phyloP scores from a whole-genome alignment of 441 rosid species.

The Populus hybrid region DNA sequence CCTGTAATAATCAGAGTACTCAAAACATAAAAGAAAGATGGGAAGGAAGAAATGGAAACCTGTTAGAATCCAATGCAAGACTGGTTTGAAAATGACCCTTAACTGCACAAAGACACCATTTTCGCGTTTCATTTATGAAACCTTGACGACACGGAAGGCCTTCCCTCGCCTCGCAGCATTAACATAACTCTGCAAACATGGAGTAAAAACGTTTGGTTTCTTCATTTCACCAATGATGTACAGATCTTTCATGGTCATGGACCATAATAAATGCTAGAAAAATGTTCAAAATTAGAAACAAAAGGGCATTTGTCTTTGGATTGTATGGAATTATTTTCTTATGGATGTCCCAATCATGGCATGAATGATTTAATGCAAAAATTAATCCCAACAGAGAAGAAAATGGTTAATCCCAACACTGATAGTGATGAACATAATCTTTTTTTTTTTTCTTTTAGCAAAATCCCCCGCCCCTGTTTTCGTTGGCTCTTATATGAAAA shows the following conservation, averaged over 20 bases:
- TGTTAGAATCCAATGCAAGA: slow-evolving; percentile 40
- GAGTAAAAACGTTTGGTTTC: slow-evolving; percentile 6
- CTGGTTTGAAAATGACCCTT: slow-evolving; percentile 30
- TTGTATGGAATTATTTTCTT: too few relatives aligned
- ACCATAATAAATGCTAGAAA: slow-evolving; percentile 28
- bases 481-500: not conserved
- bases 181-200: not conserved
- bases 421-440: not conserved
- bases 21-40: not conserved
- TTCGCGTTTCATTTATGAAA: slow-evolving; percentile 11
- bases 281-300: slow-evolving; percentile 1
- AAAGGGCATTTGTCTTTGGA: slow-evolving; percentile 16
- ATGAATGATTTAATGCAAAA: not conserved
- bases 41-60: not conserved
- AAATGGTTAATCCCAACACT: too few relatives aligned
- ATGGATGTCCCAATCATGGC: not conserved
- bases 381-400: not conserved
- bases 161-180: not conserved
- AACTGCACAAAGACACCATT: slow-evolving; percentile 23
- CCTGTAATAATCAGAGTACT: slow-evolving; percentile 7
- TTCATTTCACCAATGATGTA: slow-evolving; percentile 22
- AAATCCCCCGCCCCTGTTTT: not conserved
- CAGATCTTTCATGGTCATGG: slow-evolving; percentile 13
- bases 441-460: not conserved
- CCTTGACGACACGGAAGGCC: not conserved